Evolutionary conservation across 192 early-diverging fungal species (phyloP).

Genomic region (Helicostylum pulchrum): DNA sequence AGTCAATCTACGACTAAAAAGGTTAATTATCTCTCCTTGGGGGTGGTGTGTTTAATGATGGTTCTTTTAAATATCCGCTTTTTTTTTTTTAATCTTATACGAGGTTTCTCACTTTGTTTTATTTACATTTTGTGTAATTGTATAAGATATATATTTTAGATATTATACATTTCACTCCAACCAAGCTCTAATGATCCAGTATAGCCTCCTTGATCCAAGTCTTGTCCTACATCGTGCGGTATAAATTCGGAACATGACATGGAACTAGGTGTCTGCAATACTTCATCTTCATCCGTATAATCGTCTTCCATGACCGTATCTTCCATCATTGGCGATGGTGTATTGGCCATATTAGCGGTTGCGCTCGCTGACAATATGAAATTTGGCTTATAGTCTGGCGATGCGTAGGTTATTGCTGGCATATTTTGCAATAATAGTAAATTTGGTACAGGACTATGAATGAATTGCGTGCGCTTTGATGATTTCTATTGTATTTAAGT

Average conservation of each 20-base stretch:
- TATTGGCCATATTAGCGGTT: neutral
- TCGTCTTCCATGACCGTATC: constrained; percentile 5
- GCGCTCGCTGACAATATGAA: neutral
- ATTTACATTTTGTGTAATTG: too few relatives aligned
- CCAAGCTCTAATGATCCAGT: constrained; percentile 13
- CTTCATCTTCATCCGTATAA: constrained; percentile 8
- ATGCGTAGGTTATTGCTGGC: neutral
- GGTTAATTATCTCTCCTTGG: too few relatives aligned
- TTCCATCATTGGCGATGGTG: neutral
- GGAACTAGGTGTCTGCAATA: constrained; percentile 2
- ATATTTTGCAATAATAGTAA: too few relatives aligned
- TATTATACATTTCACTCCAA: constrained; percentile 14
- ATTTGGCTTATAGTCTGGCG: neutral
- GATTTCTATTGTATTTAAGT: too few relatives aligned
- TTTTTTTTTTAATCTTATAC: too few relatives aligned
- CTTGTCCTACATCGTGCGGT: neutral
- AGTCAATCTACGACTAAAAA: too few relatives aligned
- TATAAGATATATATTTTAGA: too few relatives aligned
- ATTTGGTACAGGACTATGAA: too few relatives aligned
- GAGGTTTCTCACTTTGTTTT: too few relatives aligned
- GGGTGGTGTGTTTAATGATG: too few relatives aligned
- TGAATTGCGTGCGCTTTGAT: too few relatives aligned
- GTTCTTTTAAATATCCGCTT: too few relatives aligned
- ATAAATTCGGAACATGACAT: neutral
- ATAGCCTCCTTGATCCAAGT: neutral